A percentile compares a stretch with the other conserved stretches of the same genome.
phyloP scores from a whole-genome alignment of 2,329 filamentous ascomycete species.

The Cladosporium sp. region DNA sequence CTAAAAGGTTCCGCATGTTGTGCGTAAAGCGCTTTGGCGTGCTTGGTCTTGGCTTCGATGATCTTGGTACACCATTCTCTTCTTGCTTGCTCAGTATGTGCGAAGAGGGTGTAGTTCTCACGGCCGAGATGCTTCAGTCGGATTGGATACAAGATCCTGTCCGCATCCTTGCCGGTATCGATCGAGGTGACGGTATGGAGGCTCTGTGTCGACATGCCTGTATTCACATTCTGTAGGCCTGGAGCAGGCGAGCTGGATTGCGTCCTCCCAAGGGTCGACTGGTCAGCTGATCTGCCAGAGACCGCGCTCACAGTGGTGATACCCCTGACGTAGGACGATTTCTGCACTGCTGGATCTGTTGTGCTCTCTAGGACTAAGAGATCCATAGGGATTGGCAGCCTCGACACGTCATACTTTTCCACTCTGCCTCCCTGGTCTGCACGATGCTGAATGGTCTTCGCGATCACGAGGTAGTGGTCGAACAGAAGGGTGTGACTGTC shows the following conservation, averaged over 20 bases:
- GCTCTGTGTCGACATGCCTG: slow-evolving; percentile 59
- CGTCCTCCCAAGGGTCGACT: slow-evolving; percentile 53
- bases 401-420: slow-evolving; percentile 86
- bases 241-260: slow-evolving; percentile 38
- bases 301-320: slow-evolving; percentile 67
- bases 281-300: slow-evolving; percentile 38
- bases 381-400: slow-evolving; percentile 95
- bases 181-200: slow-evolving; percentile 51
- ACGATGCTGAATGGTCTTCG: slow-evolving; percentile 68
- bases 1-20: slow-evolving; percentile 97
- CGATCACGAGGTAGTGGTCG: slow-evolving; percentile 92
- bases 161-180: slow-evolving; percentile 65
- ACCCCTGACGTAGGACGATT: slow-evolving; percentile 68
- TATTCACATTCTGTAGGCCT: slow-evolving; percentile 65
- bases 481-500: slow-evolving; percentile 93
- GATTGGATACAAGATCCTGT: slow-evolving; percentile 88
- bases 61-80: slow-evolving; percentile 93
- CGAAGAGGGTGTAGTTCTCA: slow-evolving; percentile 89
- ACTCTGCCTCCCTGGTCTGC: slow-evolving; percentile 75
- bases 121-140: slow-evolving; percentile 92
- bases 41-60: slow-evolving; percentile 88
- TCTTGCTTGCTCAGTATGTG: slow-evolving; percentile 70
- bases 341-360: slow-evolving; percentile 87
- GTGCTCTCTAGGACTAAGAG: slow-evolving; percentile 88
- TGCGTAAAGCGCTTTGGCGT: slow-evolving; percentile 81